Base-by-base conservation (phyloP, 495 filamentous ascomycete species). In the Pseudevernia furfuracea region DNA sequence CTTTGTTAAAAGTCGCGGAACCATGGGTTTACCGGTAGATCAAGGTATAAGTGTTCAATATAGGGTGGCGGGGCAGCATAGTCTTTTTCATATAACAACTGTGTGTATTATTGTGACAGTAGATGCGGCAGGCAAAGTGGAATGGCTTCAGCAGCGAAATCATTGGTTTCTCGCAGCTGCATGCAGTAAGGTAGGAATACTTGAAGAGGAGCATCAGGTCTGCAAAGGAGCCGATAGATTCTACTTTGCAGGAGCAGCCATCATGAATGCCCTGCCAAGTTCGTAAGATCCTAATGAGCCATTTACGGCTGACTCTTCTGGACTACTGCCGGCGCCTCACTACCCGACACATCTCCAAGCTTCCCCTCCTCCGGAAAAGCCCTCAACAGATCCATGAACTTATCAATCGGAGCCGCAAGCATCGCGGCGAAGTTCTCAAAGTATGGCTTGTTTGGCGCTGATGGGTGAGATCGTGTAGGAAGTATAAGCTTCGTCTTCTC, bases 401-500 rank as follows among this genome's bases (percentile, higher is more conserved):
- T 79, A 67, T 84, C 82, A n/a, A 84, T 59, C 10, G 79, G 82
- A 44, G 81, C 76, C 15, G 78, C 70, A 73, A 84, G 46, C 66
- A 84, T 64, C 10, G 77, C 80, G 15, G 69, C 77, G 0, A 71
- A 78, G 7, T 77, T 82, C 74, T 82, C 82, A 62, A 78, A 82
- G 1, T 78, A 79, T 7, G 79, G 80, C 61, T 75, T 77, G 58
- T 83, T 76, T 9, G 78, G 80, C 9, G 78, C 80, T 39, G 30
- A 67, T 4, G 73, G 74, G 61, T 76, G 75, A 36, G 68, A 72
- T 39, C 70, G 64, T 23, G 68, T 74, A 2, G 74, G 59, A 66
- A 64, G 65, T 59, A 62, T 73, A 63, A 69, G 61, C 67, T 63
- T 68, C 1, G 59, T 68, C 36, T 63, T 41, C 60, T 66, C 59